Evolutionary conservation across 345 rosid genomes (phyloP).

Genomic region (Citrus sinensis): DVS_A1.0 CM039169.1:22240001-22240500

Average conservation of each 20-base stretch:
- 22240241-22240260: slow-evolving; percentile 8
- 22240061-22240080: slow-evolving; percentile 68
- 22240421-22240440: slow-evolving; percentile 21
- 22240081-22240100: slow-evolving; percentile 93
- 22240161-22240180: slow-evolving; percentile 59
- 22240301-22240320: slow-evolving; percentile 85
- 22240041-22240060: slow-evolving; percentile 96
- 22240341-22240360: slow-evolving; percentile 79
- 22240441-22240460: slow-evolving; percentile 7
- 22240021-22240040: slow-evolving; percentile 92
- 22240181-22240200: slow-evolving; percentile 17
- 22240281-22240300: slow-evolving; percentile 70
- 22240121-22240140: slow-evolving; percentile 90
- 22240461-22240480: slow-evolving; percentile 60
- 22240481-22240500: slow-evolving; percentile 74
- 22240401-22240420: slow-evolving; percentile 46
- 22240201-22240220: slow-evolving; percentile 4
- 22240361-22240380: slow-evolving; percentile 97
- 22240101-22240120: slow-evolving; percentile 94
- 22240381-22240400: slow-evolving; percentile 90
- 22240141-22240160: slow-evolving; percentile 83
- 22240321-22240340: slow-evolving; percentile 75
- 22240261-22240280: slow-evolving; percentile 85
- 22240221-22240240: not conserved
- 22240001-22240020: slow-evolving; percentile 52